phyloP scores from a whole-genome alignment of 2,329 filamentous ascomycete genomes.

The Trichoderma cornu-damae region DNA sequence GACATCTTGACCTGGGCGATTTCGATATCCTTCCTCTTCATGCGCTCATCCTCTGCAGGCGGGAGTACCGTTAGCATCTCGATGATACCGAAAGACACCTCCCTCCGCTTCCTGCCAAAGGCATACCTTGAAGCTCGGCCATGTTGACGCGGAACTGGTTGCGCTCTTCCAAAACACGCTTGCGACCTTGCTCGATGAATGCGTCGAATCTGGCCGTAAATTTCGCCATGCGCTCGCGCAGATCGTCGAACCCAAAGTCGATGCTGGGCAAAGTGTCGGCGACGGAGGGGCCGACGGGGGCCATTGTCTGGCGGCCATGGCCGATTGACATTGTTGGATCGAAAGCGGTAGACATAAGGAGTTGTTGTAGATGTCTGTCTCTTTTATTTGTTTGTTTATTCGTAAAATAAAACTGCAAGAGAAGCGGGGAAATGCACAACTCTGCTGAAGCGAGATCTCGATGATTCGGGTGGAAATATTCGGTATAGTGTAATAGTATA shows the following conservation, averaged over 20 bases:
- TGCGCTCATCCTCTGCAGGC: slow-evolving; percentile 75
- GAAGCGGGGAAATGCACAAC: neutral
- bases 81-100: neutral
- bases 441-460: neutral
- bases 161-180: slow-evolving; percentile 83
- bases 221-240: slow-evolving; percentile 90
- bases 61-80: neutral
- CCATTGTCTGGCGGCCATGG: slow-evolving; percentile 48
- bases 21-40: slow-evolving; percentile 82
- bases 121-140: slow-evolving; percentile 78
- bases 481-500: no score
- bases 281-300: slow-evolving; percentile 58
- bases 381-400: neutral
- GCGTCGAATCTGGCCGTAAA: slow-evolving; percentile 88
- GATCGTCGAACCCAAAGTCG: slow-evolving; percentile 92
- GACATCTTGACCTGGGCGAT: slow-evolving; percentile 68
- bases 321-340: slow-evolving; percentile 65
- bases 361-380: no score
- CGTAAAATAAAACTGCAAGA: neutral
- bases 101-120: neutral
- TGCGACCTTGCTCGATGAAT: slow-evolving; percentile 87
- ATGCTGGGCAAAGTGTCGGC: slow-evolving; percentile 78
- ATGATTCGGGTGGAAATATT: no score
- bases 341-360: slow-evolving; percentile 55
- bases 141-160: slow-evolving; percentile 91